Conservation (phyloP, 176 grass and related monocot species). For the Microstegium vimineum region DNA sequence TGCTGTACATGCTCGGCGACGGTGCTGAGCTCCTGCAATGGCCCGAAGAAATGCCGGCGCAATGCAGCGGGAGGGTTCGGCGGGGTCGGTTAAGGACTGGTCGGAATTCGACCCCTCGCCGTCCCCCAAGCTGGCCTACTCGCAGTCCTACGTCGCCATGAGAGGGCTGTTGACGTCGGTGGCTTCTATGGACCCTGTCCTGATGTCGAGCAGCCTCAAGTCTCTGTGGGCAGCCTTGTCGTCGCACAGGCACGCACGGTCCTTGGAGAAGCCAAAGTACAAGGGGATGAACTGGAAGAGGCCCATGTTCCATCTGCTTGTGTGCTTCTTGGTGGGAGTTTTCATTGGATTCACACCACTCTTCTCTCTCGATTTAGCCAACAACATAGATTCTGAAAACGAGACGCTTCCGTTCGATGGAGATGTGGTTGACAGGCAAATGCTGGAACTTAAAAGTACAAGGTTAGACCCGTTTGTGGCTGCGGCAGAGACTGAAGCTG, state of each 20-base stretch:
- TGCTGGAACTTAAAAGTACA: constrained; percentile 24
- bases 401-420: constrained; percentile 42
- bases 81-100: constrained; percentile 63
- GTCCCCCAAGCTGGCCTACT: constrained; percentile 82
- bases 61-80: constrained; percentile 75
- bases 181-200: constrained; percentile 44
- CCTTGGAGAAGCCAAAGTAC: constrained; percentile 56
- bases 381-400: constrained; percentile 45
- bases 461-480: constrained; percentile 28
- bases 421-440: constrained; percentile 33
- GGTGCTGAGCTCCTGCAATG: constrained; percentile 44
- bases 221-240: constrained; percentile 55
- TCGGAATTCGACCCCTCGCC: constrained; percentile 60
- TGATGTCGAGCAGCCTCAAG: constrained; percentile 47
- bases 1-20: constrained; percentile 38
- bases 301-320: constrained; percentile 41
- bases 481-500: constrained; percentile 27
- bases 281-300: constrained; percentile 71
- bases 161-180: constrained; percentile 61
- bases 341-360: constrained; percentile 79
- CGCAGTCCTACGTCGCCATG: constrained; percentile 60
- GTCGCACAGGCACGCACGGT: constrained; percentile 52
- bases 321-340: constrained; percentile 68
- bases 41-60: constrained; percentile 66
- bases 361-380: constrained; percentile 66